Evolutionary conservation across 192 early-diverging fungal species (phyloP), one percentile per base, ranked within the genome.

Genomic region (Chytriomyces sp.): DNA sequence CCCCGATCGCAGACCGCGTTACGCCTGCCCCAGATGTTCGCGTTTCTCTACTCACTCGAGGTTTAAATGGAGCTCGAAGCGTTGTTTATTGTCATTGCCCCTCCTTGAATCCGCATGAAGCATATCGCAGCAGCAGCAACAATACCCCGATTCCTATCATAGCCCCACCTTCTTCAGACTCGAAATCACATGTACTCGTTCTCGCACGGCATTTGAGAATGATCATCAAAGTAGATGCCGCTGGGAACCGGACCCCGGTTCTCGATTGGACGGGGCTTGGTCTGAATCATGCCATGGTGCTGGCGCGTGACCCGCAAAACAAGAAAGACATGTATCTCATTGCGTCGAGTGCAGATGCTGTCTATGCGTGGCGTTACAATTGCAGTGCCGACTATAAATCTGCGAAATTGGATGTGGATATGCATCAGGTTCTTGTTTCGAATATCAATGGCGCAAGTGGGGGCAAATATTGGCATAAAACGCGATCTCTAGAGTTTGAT

Each of bases 351-450:
- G 16, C 72, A 5, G 49, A 79, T 9, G 28, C 43, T 20, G 79
- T 85, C 18, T 82, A 82, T 62, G 63, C 70, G n/a, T 85, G 79
- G 79, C 13, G 20, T 24, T 82, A 78, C 57, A 68, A 26, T 18
- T 10, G 28, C 48, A 18, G 9, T 2, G 49, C 20, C 5, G 35
- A 35, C 35, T 26, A 6, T 13, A 7, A 13, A 10, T 44, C 47
- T 4, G 50, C 68, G 23, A 11, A 20, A 6, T 7, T 77, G 26
- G 50, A 16, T 35, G 60, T 50, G 3, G 62, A 63, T 16, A 50
- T 7, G 5, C 10, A 28, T 11, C 60, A 77, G 13, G 59, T 57
- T 7, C 44, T 85, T n/a, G 74, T 85, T 8, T n/a, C 35, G 6
- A 72, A 83, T 62, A 83, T 83, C 47, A 78, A 78, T 49, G 79